A percentile compares a stretch with the other conserved stretches of the same genome.
Conservation (phyloP, 306 rosid species). For the Vigna trinervia region DNA sequence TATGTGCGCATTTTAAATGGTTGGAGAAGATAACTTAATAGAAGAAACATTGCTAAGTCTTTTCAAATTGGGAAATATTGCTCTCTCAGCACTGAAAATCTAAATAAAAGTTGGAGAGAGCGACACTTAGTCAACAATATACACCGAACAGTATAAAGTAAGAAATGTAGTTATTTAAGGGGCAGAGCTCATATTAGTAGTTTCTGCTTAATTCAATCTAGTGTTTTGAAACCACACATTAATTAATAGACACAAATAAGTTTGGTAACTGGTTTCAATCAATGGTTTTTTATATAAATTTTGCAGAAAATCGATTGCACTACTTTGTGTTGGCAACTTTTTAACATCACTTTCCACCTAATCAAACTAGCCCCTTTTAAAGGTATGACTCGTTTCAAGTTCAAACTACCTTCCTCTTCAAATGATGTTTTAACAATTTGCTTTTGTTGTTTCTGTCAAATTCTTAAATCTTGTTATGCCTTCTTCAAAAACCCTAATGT, state of each 20-base stretch:
- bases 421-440: not conserved
- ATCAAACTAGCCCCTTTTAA: not conserved
- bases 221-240: not conserved
- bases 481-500: too few species aligned
- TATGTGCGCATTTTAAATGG: not conserved
- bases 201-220: not conserved
- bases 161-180: not conserved
- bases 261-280: not conserved
- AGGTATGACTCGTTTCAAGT: not conserved
- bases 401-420: not conserved
- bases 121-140: conserved; percentile 12
- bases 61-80: not conserved
- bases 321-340: too few species aligned
- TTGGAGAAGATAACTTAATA: not conserved
- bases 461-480: not conserved
- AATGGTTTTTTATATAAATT: not conserved
- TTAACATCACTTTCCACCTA: not conserved
- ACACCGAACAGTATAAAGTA: not conserved
- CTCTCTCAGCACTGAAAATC: not conserved
- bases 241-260: not conserved
- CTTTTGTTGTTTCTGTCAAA: not conserved
- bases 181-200: not conserved
- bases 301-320: not conserved
- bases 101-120: conserved; percentile 7
- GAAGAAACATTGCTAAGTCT: not conserved